phyloP scores from a whole-genome alignment of 768 basidiomycete species.

The Filobasidium floriforme region DNA sequence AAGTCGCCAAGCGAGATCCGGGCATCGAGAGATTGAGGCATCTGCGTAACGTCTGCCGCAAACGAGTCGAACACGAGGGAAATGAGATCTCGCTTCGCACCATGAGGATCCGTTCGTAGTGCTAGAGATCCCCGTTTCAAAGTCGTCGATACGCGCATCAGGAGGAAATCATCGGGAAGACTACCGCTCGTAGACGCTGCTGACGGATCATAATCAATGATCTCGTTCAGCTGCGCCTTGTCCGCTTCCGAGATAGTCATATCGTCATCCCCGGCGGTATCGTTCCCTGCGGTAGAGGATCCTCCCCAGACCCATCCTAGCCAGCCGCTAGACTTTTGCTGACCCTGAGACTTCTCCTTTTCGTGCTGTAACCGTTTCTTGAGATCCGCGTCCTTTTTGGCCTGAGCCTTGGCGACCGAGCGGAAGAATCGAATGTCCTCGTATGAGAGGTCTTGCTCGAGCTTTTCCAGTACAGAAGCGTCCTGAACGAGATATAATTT shows the following conservation, averaged over 20 bases:
- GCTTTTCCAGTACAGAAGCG: slow-evolving; percentile 49
- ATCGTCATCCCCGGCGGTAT: slow-evolving; percentile 48
- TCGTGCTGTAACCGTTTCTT: slow-evolving; percentile 62
- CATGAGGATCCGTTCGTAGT: slow-evolving; percentile 66
- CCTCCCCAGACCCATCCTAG: slow-evolving; percentile 70
- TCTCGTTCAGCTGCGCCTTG: slow-evolving; percentile 76
- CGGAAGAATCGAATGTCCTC: slow-evolving; percentile 96
- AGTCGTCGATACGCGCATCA: slow-evolving; percentile 63
- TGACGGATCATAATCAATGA: slow-evolving; percentile 83
- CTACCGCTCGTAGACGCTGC: slow-evolving; percentile 64
- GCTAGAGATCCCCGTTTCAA: slow-evolving; percentile 83
- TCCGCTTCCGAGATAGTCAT: slow-evolving; percentile 70
- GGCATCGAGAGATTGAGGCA: slow-evolving; percentile 77
- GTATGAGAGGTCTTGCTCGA: slow-evolving; percentile 79
- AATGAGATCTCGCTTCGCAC: slow-evolving; percentile 60
- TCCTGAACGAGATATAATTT: slow-evolving; percentile 29
- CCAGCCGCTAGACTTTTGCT: slow-evolving; percentile 47
- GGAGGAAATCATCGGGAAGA: slow-evolving; percentile 69
- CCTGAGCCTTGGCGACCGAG: slow-evolving; percentile 78
- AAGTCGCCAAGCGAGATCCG: slow-evolving; percentile 77
- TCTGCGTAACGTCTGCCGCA: slow-evolving; percentile 71
- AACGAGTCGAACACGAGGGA: slow-evolving; percentile 82
- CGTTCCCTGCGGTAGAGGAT: slow-evolving; percentile 49
- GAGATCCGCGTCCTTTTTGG: slow-evolving; percentile 74
- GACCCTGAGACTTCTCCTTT: slow-evolving; percentile 56